These are phyloP conservation scores for Pseudonectria foliicola DNA, from an alignment of 2,329 filamentous ascomycete genomes.

Conservation along the genomic window DNA sequence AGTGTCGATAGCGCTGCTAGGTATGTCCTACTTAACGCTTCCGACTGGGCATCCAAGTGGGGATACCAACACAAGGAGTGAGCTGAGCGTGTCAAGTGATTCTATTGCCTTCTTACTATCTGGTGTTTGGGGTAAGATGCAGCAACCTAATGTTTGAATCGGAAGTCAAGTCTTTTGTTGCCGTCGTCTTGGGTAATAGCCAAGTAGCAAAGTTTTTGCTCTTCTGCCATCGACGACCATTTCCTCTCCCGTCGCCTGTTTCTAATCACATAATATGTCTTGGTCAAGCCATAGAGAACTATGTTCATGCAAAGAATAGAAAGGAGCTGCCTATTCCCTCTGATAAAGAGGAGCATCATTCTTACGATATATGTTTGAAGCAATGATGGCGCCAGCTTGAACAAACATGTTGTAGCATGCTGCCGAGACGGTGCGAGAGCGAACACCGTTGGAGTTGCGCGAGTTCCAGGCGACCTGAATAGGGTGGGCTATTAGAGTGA, in stretches of 20 bases:
- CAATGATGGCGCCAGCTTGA: slow-evolving; percentile 26
- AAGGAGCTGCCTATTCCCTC: slow-evolving; percentile 44
- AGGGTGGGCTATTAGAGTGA: neutral
- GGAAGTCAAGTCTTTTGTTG: slow-evolving; percentile 36
- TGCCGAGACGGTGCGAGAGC: slow-evolving; percentile 50
- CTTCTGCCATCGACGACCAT: slow-evolving; percentile 42
- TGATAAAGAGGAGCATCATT: slow-evolving; percentile 23
- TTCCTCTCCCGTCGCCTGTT: slow-evolving; percentile 37
- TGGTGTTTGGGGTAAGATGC: too few relatives aligned
- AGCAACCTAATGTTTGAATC: slow-evolving; percentile 31
- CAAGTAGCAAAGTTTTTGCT: slow-evolving; percentile 27
- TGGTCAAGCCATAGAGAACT: slow-evolving; percentile 38
- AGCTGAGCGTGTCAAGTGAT: too few relatives aligned
- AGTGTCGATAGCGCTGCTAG: too few relatives aligned
- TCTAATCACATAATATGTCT: slow-evolving; percentile 43
- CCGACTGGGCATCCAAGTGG: too few relatives aligned
- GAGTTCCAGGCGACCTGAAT: slow-evolving; percentile 46
- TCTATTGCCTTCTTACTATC: too few relatives aligned
- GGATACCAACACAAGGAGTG: too few relatives aligned
- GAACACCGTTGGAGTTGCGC: slow-evolving; percentile 50
- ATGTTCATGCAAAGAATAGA: slow-evolving; percentile 41
- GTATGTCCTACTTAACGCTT: too few relatives aligned
- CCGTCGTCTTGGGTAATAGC: slow-evolving; percentile 34
- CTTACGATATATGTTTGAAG: slow-evolving; percentile 34
- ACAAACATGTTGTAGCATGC: slow-evolving; percentile 47